phyloP scores from a whole-genome alignment of 371 early-diverging fungal species.

The Actinomucor elegans region DNA sequence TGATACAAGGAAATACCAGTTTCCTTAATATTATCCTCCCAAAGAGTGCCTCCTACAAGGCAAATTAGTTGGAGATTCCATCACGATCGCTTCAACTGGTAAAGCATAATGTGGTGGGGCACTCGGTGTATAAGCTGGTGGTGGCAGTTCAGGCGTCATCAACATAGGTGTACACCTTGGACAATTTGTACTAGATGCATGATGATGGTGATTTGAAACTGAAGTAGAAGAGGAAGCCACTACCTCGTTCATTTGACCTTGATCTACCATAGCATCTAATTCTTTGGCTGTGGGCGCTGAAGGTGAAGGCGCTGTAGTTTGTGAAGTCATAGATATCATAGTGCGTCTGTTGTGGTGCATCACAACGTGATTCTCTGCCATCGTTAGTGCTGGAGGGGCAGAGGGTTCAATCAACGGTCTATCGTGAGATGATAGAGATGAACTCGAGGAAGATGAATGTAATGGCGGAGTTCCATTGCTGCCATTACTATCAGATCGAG shows the following conservation, averaged over 20 bases:
- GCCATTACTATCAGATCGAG: background rate
- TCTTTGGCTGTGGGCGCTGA: slow-evolving; percentile 39
- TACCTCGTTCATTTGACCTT: background rate
- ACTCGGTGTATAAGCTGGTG: slow-evolving; percentile 38
- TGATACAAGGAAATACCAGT: slow-evolving; percentile 8
- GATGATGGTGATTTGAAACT: background rate
- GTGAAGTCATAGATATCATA: slow-evolving; percentile 16
- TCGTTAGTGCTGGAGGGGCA: slow-evolving; percentile 21
- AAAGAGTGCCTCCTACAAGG: slow-evolving; percentile 21
- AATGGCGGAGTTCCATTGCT: background rate
- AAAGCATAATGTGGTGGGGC: slow-evolving; percentile 31
- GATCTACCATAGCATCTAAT: slow-evolving; percentile 22
- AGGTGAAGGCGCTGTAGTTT: slow-evolving; percentile 22
- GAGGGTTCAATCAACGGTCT: slow-evolving; percentile 15
- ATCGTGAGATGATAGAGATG: slow-evolving; percentile 2
- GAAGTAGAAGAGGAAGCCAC: background rate
- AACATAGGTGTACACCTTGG: slow-evolving; percentile 8
- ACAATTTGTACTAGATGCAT: background rate
- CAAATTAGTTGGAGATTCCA: background rate
- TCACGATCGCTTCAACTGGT: slow-evolving; percentile 12
- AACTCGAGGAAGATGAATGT: background rate
- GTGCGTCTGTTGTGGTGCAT: background rate
- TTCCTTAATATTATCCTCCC: slow-evolving; percentile 6
- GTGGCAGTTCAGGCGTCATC: slow-evolving; percentile 24
- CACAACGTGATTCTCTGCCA: background rate